A percentile compares a stretch with the other conserved stretches of the same genome.
Conservation (phyloP, 2,329 filamentous ascomycete genomes). For the Sporothrix schenckii region DNA sequence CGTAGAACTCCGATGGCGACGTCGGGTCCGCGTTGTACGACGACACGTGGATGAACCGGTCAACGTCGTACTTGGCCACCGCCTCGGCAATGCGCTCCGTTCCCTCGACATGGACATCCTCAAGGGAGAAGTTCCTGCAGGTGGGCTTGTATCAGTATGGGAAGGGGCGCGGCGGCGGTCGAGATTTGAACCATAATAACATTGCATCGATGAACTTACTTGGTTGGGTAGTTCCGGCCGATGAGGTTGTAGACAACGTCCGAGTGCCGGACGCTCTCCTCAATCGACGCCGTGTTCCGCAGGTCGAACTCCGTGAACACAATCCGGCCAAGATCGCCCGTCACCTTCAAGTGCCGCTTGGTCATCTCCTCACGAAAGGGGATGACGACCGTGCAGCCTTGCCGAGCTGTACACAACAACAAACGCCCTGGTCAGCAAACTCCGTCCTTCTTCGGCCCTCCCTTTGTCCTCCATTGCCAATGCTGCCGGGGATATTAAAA, state of each 20-base stretch:
- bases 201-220: conserved; percentile 58
- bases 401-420: conserved; percentile 63
- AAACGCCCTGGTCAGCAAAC: not conserved
- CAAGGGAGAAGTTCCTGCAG: conserved; percentile 84
- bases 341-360: conserved; percentile 93
- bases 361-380: conserved; percentile 97
- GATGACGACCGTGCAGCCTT: conserved; percentile 91
- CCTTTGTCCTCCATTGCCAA: not conserved
- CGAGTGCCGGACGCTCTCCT: conserved; percentile 94
- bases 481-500: conserved; percentile 16
- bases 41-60: conserved; percentile 95
- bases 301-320: conserved; percentile 94
- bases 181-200: no score
- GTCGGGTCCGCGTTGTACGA: conserved; percentile 84
- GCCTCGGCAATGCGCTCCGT: conserved; percentile 90
- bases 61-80: conserved; percentile 95
- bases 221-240: conserved; percentile 93
- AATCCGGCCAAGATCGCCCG: conserved; percentile 90
- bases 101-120: conserved; percentile 91
- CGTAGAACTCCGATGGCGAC: conserved; percentile 85
- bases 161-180: no score
- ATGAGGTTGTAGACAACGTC: conserved; percentile 97
- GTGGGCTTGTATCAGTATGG: not conserved
- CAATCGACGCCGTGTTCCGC: conserved; percentile 90
- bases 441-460: not conserved